phyloP scores from a whole-genome alignment of 768 basidiomycete species.

The Rhizopogon rudus region DNA sequence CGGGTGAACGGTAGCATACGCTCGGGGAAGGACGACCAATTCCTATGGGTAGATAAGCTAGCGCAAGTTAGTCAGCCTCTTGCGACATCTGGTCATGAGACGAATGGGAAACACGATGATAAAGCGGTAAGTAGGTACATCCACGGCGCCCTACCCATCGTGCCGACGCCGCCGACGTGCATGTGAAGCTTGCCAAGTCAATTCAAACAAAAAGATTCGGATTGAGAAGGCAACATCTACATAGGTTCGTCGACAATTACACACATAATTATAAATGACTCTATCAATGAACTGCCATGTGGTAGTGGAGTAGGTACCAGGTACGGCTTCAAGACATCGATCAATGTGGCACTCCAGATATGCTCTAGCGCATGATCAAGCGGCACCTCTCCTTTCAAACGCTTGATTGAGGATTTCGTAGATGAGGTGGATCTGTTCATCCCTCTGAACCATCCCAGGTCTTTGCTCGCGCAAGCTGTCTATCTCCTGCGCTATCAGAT shows the following conservation, averaged over 20 bases:
- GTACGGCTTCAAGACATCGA: too few species aligned
- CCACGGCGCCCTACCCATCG: too few species aligned
- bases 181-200: too few species aligned
- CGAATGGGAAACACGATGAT: background rate
- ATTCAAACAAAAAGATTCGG: too few species aligned
- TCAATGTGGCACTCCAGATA: background rate
- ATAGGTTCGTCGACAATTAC: too few species aligned
- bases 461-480: conserved; percentile 79
- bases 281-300: background rate
- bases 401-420: conserved; percentile 50
- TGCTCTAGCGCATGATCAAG: background rate
- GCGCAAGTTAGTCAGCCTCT: conserved; percentile 3
- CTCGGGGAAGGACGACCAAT: background rate
- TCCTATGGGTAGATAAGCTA: background rate
- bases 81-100: background rate
- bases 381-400: conserved; percentile 10
- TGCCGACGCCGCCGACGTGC: too few species aligned
- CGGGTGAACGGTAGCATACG: conserved; percentile 10
- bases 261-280: too few species aligned
- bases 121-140: too few species aligned
- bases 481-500: conserved; percentile 65
- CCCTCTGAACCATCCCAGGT: conserved; percentile 74
- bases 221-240: too few species aligned
- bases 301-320: background rate
- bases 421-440: conserved; percentile 59